A percentile compares a stretch with the other conserved stretches of the same genome.
Evolutionary conservation across 192 early-diverging fungal genomes (phyloP).

Genomic region (Linderina pennispora): DNA sequence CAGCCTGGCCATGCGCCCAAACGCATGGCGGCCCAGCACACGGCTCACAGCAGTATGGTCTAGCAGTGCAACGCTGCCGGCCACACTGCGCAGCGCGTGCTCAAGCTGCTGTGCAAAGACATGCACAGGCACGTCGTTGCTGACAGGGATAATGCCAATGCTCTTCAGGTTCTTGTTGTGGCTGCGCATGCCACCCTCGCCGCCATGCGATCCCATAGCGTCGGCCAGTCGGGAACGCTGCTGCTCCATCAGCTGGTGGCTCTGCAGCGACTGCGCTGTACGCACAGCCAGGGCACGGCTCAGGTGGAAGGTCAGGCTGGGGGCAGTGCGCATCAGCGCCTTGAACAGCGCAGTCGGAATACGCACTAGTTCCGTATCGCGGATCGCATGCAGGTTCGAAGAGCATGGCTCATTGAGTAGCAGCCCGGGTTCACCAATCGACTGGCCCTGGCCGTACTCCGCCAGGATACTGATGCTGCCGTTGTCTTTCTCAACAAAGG

Average conservation of each 20-base stretch:
- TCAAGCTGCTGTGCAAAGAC: slow-evolving; percentile 85
- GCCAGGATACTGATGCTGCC: slow-evolving; percentile 74
- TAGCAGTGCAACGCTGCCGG: slow-evolving; percentile 69
- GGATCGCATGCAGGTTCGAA: slow-evolving; percentile 93
- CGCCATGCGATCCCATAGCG: neutral
- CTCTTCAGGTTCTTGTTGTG: slow-evolving; percentile 95
- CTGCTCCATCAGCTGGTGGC: slow-evolving; percentile 15
- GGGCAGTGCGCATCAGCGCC: slow-evolving; percentile 80
- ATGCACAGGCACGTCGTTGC: slow-evolving; percentile 68
- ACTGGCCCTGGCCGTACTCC: slow-evolving; percentile 94
- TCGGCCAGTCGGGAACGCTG: neutral
- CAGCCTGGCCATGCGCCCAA: slow-evolving; percentile 85
- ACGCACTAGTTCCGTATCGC: slow-evolving; percentile 92
- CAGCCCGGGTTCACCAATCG: slow-evolving; percentile 92
- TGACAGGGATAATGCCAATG: slow-evolving; percentile 88
- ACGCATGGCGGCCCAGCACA: slow-evolving; percentile 86
- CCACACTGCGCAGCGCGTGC: slow-evolving; percentile 60
- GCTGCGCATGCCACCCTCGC: slow-evolving; percentile 50
- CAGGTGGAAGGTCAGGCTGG: slow-evolving; percentile 88
- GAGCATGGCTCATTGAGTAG: slow-evolving; percentile 64
- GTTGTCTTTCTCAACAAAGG: slow-evolving; percentile 61
- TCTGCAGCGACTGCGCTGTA: slow-evolving; percentile 48
- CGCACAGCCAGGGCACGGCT: slow-evolving; percentile 82
- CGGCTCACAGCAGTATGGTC: slow-evolving; percentile 73
- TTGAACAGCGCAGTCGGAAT: slow-evolving; percentile 95